Percentiles rank a stretch among this genome's conserved stretches.
Evolutionary conservation across 805 yeast species (phyloP).

Genomic region (Nakazawaea sp.): DNA sequence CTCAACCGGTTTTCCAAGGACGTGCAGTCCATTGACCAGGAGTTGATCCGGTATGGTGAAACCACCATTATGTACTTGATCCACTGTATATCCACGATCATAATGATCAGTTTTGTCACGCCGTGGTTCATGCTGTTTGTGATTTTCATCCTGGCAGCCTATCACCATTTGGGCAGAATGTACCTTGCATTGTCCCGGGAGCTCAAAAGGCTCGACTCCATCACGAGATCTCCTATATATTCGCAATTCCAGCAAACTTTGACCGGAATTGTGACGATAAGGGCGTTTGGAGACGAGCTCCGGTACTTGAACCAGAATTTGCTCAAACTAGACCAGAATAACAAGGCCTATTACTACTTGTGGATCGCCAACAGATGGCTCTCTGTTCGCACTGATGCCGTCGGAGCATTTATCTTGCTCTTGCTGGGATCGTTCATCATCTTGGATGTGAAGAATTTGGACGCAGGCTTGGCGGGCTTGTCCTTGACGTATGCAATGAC

Average conservation of each 20-base stretch:
- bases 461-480: slow-evolving; percentile 81
- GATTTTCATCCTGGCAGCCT: slow-evolving; percentile 49
- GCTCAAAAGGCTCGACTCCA: slow-evolving; percentile 63
- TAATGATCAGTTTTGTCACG: slow-evolving; percentile 68
- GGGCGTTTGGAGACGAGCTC: slow-evolving; percentile 53
- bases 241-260: slow-evolving; percentile 68
- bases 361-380: slow-evolving; percentile 77
- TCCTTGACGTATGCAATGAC: slow-evolving; percentile 80
- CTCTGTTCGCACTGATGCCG: slow-evolving; percentile 75
- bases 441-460: slow-evolving; percentile 51
- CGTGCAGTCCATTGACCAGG: slow-evolving; percentile 70
- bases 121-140: slow-evolving; percentile 69
- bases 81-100: slow-evolving; percentile 55
- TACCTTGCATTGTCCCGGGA: slow-evolving; percentile 63
- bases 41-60: slow-evolving; percentile 52
- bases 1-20: slow-evolving; percentile 78
- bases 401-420: slow-evolving; percentile 74
- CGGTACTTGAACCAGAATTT: slow-evolving; percentile 51
- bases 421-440: slow-evolving; percentile 66
- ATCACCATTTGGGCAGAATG: slow-evolving; percentile 56
- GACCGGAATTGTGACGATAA: slow-evolving; percentile 54
- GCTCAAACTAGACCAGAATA: slow-evolving; percentile 61
- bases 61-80: slow-evolving; percentile 48
- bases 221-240: slow-evolving; percentile 60
- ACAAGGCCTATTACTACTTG: slow-evolving; percentile 73